Base-by-base conservation (phyloP, 2,329 filamentous ascomycete genomes). In the Alternaria sp. region DNA sequence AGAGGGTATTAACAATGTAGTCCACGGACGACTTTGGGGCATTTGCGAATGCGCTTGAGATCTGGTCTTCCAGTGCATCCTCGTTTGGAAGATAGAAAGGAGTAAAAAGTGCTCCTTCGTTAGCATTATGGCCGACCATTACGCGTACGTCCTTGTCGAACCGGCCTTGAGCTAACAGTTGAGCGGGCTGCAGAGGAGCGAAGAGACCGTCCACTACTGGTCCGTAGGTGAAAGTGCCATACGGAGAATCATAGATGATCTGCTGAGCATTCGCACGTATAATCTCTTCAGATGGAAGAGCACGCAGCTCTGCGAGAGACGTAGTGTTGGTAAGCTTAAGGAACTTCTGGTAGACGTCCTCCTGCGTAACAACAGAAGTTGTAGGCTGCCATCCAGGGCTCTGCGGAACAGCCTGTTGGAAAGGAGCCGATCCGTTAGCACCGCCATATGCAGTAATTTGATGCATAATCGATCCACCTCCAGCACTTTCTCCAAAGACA, bases 101-200 rank as follows among this genome's bases (percentile, higher is more conserved):
- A 1, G 81, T 81, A 69, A 84, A 84, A 3, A 80, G 69, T 1
- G 80, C 64, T 38, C 81, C 82, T 69, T 84, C 82, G 49, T 81
- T 66, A 3, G 77, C 67, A 52, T 83, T 84, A 68, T 84, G 81
- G 20, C 77, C 77, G 9, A 74, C 72, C 70, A 80, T 75, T 12
- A 80, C 63, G 1, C 65, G 63, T 7, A 80, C 64, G 9, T 67
- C 56, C 42, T 78, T 74, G 60, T 78, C 72, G 59, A 79, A 81
- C 22, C 73, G 69, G 14, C 78, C 77, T 54, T 76, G 71, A 7
- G 72, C 72, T 22, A 80, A 73, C 24, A 80, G 72, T 42, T 74
- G 72, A 34, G 69, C 73, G 5, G 75, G 74, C 30, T 73, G 73
- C 1, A 57, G 64, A 18, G 76, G 76, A 1, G 61, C 70, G 51